Evolutionary conservation across 1,139 yeast species (phyloP), one percentile per base, ranked within the genome.

Genomic region (Zygosaccharomyces sapae): DNA sequence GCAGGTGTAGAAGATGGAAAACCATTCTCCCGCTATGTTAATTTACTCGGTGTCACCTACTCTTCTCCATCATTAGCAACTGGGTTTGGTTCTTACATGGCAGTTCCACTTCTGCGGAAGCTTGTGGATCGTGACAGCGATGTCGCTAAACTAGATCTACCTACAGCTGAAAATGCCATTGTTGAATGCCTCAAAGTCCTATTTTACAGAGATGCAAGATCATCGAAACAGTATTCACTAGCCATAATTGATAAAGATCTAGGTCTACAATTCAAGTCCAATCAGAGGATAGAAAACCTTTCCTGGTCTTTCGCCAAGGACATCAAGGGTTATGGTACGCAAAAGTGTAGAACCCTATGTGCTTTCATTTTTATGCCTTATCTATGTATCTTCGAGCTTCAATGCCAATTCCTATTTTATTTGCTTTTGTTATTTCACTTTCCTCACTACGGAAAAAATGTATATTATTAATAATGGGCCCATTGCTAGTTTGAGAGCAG

Each of bases 21-120:
- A 37, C 84, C 87, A 45, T 86, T 86, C 61, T 74, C 92, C 61
- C 82, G 83, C 56, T 90, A 86, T 63, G 95, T 89, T 41, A 97
- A 94, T 67, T 74, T 94, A 54, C 76, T 89, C 50, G 99, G 99
- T 41, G 96, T 90, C 18, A 79, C 95, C 0, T 94, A 86, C 68
- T 78, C 87, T 7, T 77, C 97, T 0, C 95, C 96, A 30, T 77
- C 95, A 3, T 72, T 94, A 52, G 96, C 97, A 43, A 90, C 98
- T 1, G 99, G 99, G 1, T 92, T 90, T 67, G 99, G 98, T 49
- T 84, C 95, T 9, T 92, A 94, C 68, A 75, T 94, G 68, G 98
- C 98, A 3, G 71, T 89, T 38, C 99, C 99, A 30, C 72, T 94
- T 57, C 76, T 94, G 66, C 83, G 99, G 71, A 81, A 86, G 65